Conservation (phyloP, 306 rosid genomes). For the Senna siamea region DNA sequence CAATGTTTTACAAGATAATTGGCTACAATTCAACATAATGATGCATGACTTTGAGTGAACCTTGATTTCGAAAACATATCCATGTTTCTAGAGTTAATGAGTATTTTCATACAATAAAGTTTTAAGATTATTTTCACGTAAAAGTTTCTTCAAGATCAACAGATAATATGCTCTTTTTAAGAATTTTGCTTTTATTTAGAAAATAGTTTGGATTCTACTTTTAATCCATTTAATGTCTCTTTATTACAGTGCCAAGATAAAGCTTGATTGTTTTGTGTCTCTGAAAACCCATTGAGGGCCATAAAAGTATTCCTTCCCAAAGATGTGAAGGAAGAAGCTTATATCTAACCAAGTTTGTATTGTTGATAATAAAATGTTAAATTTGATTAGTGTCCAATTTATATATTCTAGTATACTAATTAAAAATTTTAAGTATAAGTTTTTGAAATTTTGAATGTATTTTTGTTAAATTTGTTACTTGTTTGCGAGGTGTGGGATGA, state of each 20-base stretch:
- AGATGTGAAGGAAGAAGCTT: too few relatives aligned
- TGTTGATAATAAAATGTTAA: background rate
- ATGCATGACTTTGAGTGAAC: background rate
- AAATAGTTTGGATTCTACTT: constrained; percentile 2
- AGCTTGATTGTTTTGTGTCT: constrained; percentile 16
- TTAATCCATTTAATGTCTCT: constrained; percentile 10
- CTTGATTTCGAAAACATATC: background rate
- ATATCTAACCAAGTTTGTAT: background rate
- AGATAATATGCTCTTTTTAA: constrained; percentile 13
- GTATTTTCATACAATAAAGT: background rate
- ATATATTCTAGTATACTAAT: too few relatives aligned
- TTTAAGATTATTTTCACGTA: background rate
- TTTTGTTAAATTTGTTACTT: background rate
- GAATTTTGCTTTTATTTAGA: constrained; percentile 18
- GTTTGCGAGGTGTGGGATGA: background rate
- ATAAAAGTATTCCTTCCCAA: too few relatives aligned
- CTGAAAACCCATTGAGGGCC: too few relatives aligned
- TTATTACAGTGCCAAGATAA: constrained; percentile 21
- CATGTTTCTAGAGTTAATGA: background rate
- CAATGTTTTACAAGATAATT: background rate
- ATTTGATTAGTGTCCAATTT: too few relatives aligned
- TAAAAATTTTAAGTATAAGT: too few relatives aligned
- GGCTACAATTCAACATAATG: background rate
- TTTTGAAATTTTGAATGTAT: background rate
- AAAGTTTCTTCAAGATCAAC: background rate